phyloP scores from a whole-genome alignment of 768 basidiomycete species.

The Pleurotus tuoliensis region DNA sequence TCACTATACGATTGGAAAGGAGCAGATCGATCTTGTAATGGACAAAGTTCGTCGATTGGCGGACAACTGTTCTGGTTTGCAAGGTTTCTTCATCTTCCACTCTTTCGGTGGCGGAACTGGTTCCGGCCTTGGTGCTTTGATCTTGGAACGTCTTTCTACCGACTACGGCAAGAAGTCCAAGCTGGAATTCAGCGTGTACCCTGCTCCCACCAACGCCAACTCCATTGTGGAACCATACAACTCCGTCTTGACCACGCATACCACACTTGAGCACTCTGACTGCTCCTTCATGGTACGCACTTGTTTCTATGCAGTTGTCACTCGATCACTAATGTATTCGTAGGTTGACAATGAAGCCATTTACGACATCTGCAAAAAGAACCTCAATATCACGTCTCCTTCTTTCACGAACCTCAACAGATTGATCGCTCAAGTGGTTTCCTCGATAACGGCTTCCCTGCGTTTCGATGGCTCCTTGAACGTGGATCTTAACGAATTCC shows the following conservation, averaged over 20 bases:
- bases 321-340: neutral
- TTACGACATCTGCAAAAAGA: conserved; percentile 99
- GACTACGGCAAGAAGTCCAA: conserved; percentile 99
- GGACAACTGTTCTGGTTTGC: conserved; percentile 96
- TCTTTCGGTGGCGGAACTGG: conserved; percentile 99
- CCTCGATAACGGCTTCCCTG: conserved; percentile 94
- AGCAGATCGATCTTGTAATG: conserved; percentile 94
- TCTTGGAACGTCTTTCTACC: conserved; percentile 93
- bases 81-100: conserved; percentile 99
- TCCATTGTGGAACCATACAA: conserved; percentile 99
- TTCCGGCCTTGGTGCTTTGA: conserved; percentile 96
- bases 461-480: conserved; percentile 97
- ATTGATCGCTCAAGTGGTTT: conserved; percentile 97
- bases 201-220: conserved; percentile 89
- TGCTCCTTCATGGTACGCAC: conserved; percentile 94
- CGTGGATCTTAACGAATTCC: conserved; percentile 97
- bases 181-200: conserved; percentile 97
- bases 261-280: conserved; percentile 99
- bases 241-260: conserved; percentile 96
- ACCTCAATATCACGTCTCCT: conserved; percentile 78
- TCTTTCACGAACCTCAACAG: conserved; percentile 94
- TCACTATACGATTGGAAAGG: conserved; percentile 98
- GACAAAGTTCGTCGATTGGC: conserved; percentile 96
- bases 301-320: neutral
- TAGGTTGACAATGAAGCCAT: conserved; percentile 99